Percentiles rank a stretch among this genome's conserved stretches.
phyloP scores from a whole-genome alignment of 2,329 filamentous ascomycete species.

The Exophiala aquamarina region DNA sequence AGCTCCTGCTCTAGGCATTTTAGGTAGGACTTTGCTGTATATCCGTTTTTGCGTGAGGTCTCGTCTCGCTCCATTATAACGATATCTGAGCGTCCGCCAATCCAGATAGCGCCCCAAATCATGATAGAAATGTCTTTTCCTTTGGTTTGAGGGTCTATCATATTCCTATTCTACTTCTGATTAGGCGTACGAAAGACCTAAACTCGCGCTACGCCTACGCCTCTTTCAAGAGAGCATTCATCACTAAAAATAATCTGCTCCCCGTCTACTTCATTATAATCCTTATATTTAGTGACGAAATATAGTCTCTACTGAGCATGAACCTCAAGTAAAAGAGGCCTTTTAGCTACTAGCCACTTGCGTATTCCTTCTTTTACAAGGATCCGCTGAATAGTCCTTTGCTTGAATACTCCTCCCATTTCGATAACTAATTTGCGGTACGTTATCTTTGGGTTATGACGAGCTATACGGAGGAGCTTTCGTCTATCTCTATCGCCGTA shows the following conservation, averaged over 20 bases:
- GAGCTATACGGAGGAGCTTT: not conserved
- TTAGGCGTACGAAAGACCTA: slow-evolving; percentile 21
- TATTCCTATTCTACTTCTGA: slow-evolving; percentile 24
- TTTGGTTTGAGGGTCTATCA: slow-evolving; percentile 19
- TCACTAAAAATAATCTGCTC: slow-evolving; percentile 13
- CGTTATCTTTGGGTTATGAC: not conserved
- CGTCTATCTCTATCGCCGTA: not conserved
- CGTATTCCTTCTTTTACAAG: slow-evolving; percentile 9
- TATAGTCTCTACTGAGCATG: slow-evolving; percentile 10
- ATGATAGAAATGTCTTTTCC: slow-evolving; percentile 21
- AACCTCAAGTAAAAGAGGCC: slow-evolving; percentile 12
- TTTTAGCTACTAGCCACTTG: slow-evolving; percentile 19
- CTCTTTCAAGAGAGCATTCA: slow-evolving; percentile 25
- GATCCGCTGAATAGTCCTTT: not conserved
- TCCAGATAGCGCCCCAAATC: slow-evolving; percentile 25
- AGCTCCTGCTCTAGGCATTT: slow-evolving; percentile 17
- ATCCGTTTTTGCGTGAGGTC: slow-evolving; percentile 8
- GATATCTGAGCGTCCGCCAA: slow-evolving; percentile 11
- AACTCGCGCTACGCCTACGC: slow-evolving; percentile 11
- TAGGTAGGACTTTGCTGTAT: slow-evolving; percentile 16
- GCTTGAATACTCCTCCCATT: not conserved
- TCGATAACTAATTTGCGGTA: not conserved
- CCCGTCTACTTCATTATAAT: slow-evolving; percentile 17
- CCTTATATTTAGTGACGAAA: slow-evolving; percentile 8
- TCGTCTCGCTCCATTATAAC: slow-evolving; percentile 23